Conservation (phyloP, 805 yeast genomes). For the Maudiozyma turicensis region DNA sequence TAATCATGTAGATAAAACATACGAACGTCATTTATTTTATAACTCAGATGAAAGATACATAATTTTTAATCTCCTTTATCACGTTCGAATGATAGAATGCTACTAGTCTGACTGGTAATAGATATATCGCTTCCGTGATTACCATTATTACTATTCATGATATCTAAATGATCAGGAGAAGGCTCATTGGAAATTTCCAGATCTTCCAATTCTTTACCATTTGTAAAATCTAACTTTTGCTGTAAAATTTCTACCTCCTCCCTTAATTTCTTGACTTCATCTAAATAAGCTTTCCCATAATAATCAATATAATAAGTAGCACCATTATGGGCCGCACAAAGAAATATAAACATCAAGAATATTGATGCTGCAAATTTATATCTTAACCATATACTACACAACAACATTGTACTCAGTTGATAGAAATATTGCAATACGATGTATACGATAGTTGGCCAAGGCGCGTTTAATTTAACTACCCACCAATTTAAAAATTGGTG, state of each 20-base stretch:
- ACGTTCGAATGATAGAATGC: not conserved
- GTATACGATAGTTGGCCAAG: slow-evolving; percentile 80
- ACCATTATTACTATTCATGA: not conserved
- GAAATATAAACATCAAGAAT: slow-evolving; percentile 64
- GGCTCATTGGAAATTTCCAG: not conserved
- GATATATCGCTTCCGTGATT: not conserved
- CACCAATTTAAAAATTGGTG: slow-evolving; percentile 52
- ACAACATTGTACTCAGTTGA: slow-evolving; percentile 76
- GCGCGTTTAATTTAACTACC: slow-evolving; percentile 87
- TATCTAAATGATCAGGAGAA: not conserved
- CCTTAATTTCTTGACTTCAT: slow-evolving; percentile 66
- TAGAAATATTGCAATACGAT: slow-evolving; percentile 79
- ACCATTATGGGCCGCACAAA: slow-evolving; percentile 80
- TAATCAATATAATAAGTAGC: slow-evolving; percentile 90
- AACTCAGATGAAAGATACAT: not conserved
- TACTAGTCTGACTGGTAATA: not conserved
- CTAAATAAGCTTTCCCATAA: slow-evolving; percentile 83
- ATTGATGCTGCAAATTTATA: slow-evolving; percentile 55
- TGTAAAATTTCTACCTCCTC: slow-evolving; percentile 62
- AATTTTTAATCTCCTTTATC: not conserved
- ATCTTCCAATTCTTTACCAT: not conserved
- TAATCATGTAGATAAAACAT: not conserved
- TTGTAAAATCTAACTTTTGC: slow-evolving; percentile 14
- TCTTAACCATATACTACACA: slow-evolving; percentile 82
- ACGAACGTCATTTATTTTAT: not conserved